Evolutionary conservation across 768 basidiomycete species (phyloP).

Genomic region (Pleurotus sapidus): DNA sequence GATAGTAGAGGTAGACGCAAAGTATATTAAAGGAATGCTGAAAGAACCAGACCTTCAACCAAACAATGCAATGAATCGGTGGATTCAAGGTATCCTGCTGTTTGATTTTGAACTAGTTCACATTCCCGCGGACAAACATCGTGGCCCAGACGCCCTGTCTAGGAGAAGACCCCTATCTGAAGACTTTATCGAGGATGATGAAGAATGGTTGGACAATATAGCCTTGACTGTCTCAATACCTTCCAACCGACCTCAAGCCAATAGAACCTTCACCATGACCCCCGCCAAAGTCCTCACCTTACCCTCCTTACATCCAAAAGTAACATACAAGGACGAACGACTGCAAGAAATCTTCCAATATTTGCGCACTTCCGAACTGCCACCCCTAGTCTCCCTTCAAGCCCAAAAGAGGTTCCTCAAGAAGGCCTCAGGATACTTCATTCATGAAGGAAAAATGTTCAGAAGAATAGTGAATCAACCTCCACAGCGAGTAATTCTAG

Average conservation of each 20-base stretch:
- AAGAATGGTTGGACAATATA: slow-evolving; percentile 15
- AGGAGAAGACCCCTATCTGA: slow-evolving; percentile 13
- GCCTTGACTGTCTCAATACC: not conserved
- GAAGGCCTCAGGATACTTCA: slow-evolving; percentile 12
- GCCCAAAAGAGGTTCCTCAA: slow-evolving; percentile 8
- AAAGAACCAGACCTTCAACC: slow-evolving; percentile 29
- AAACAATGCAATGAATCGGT: slow-evolving; percentile 26
- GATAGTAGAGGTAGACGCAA: slow-evolving; percentile 29
- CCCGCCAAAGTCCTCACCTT: not conserved
- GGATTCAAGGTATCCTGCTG: slow-evolving; percentile 29
- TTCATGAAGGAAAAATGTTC: slow-evolving; percentile 11
- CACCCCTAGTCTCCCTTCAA: not conserved
- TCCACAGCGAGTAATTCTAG: slow-evolving; percentile 15
- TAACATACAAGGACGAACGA: not conserved
- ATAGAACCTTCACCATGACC: not conserved
- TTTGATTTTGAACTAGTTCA: slow-evolving; percentile 31
- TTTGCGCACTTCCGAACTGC: slow-evolving; percentile 10
- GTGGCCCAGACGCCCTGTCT: slow-evolving; percentile 32
- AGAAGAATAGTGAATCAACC: slow-evolving; percentile 2
- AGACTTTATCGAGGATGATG: slow-evolving; percentile 21
- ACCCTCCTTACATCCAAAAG: not conserved
- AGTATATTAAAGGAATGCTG: slow-evolving; percentile 30
- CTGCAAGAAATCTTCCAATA: slow-evolving; percentile 10
- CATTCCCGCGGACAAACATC: slow-evolving; percentile 24
- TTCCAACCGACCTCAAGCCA: not conserved